These are phyloP conservation scores for Neocallimastix lanati DNA, from an alignment of 192 early-diverging fungal species.

Conservation along the genomic window DNA sequence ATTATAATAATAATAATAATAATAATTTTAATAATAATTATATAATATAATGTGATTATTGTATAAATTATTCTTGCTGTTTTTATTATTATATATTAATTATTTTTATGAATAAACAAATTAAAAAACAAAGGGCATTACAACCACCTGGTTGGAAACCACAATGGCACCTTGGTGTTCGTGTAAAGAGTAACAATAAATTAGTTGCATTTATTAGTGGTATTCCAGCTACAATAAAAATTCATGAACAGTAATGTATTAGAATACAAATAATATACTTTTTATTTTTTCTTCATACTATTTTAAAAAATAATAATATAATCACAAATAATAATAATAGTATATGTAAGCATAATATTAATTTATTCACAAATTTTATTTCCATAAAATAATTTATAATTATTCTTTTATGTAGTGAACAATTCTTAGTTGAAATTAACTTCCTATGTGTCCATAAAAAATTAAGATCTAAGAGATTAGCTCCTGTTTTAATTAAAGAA, in stretches of 20 bases:
- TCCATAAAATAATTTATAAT: too few relatives aligned
- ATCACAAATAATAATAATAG: too few relatives aligned
- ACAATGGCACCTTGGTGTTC: slow-evolving; percentile 84
- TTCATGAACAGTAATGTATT: slow-evolving; percentile 44
- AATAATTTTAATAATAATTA: too few relatives aligned
- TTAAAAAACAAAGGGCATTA: slow-evolving; percentile 43
- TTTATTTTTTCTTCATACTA: too few relatives aligned
- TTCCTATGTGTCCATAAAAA: slow-evolving; percentile 93
- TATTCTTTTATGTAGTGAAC: too few relatives aligned
- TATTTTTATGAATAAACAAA: not conserved
- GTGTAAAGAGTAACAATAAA: slow-evolving; percentile 53
- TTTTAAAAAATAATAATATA: too few relatives aligned
- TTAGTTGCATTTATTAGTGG: slow-evolving; percentile 93
- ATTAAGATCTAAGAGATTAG: slow-evolving; percentile 79
- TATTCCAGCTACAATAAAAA: slow-evolving; percentile 64
- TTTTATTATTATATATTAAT: not conserved
- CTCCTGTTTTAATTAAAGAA: slow-evolving; percentile 93
- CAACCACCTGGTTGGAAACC: slow-evolving; percentile 79
- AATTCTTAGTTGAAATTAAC: slow-evolving; percentile 87
- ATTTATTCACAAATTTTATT: too few relatives aligned
- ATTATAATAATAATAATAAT: too few relatives aligned
- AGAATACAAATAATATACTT: too few relatives aligned
- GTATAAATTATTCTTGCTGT: not conserved
- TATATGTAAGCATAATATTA: too few relatives aligned
- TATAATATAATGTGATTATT: too few relatives aligned